phyloP scores from a whole-genome alignment of 768 basidiomycete genomes.

The Grammothele lineata region DNA sequence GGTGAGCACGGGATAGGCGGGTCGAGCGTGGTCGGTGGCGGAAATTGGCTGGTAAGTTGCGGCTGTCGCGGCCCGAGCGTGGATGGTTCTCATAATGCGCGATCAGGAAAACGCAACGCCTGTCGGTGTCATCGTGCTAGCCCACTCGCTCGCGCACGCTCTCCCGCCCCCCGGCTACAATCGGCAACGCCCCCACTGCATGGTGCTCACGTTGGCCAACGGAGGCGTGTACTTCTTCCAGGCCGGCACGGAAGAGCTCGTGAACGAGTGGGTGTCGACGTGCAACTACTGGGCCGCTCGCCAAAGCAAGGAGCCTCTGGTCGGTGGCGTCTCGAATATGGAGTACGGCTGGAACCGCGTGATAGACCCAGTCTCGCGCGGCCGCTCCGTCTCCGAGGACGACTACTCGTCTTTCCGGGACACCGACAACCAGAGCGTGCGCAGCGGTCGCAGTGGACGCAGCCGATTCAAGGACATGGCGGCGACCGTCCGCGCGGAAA shows the following conservation, averaged over 20 bases:
- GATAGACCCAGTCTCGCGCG: constrained; percentile 45
- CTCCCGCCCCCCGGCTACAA: constrained; percentile 92
- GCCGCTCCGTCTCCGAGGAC: constrained; percentile 52
- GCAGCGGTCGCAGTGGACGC: constrained; percentile 69
- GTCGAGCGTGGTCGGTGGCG: constrained; percentile 79
- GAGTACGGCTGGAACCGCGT: constrained; percentile 97
- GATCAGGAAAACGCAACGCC: constrained; percentile 77
- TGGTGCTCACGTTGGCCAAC: constrained; percentile 85
- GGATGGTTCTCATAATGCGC: not conserved
- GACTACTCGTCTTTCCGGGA: constrained; percentile 44
- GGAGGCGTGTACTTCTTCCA: constrained; percentile 98
- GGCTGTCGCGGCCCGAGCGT: too few relatives aligned
- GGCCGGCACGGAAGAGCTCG: constrained; percentile 97
- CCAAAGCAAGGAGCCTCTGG: constrained; percentile 89
- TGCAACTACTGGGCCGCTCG: constrained; percentile 99
- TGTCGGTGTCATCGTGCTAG: constrained; percentile 78
- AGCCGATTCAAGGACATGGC: constrained; percentile 70
- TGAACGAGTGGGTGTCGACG: constrained; percentile 97
- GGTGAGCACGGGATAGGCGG: constrained; percentile 66
- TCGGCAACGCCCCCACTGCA: constrained; percentile 86
- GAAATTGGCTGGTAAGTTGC: constrained; percentile 91
- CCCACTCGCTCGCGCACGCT: constrained; percentile 84
- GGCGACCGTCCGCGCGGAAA: constrained; percentile 57
- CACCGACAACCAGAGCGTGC: constrained; percentile 59
- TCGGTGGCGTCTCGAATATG: constrained; percentile 98